Base-by-base conservation (phyloP, 495 filamentous ascomycete genomes). In the Evansstolkia leycettana region DNA sequence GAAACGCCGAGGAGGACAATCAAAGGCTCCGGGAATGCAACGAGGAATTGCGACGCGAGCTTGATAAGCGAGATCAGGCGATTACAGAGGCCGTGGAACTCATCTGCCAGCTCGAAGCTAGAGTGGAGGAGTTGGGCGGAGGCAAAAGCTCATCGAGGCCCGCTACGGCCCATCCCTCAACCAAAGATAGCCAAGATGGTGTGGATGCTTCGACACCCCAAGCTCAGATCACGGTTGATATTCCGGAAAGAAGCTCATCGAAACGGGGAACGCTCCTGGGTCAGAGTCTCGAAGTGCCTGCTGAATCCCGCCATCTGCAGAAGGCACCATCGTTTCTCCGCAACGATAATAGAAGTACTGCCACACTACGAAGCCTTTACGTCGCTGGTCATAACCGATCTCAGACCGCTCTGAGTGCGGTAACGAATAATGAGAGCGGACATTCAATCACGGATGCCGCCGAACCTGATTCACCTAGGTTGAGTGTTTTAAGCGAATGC, bases 51-150 rank as follows among this genome's bases (percentile, higher is more conserved):
- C 56, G 82, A 4, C 48, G 52, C 3, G 80, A 89, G 44, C 60
- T 94, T 36, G 76, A 84, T 32, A 80, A 80, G 46, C 67, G 81
- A 18, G 81, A 92, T 51, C 70, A 76, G 30, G 86, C 82, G 1
- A 62, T 94, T 2, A 75, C 78, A 31, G 85, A 94, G 49, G 88
- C 88, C 2, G 81, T 89, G 6, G 69, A 73, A 8, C 66, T 90
- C 48, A 94, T 95, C 33, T 76, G 80, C 31, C 64, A 70, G 28
- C 55, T 89, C 18, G 84, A 95, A 54, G 67, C 72, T 0, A 75
- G 73, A 45, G 57, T 82, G 2, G 71, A 80, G 18, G 58, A 73
- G 34, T 52, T 84, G 20, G 54, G 54, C 30, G 42, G 34, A 4
- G 42, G 40, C 31, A 45, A 39, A 17, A 45, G 42, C 20, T 27